Percentiles rank a stretch among this genome's conserved stretches.
phyloP scores from a whole-genome alignment of 192 early-diverging fungal genomes.

The Borealophlyctis nickersoniae region DNA sequence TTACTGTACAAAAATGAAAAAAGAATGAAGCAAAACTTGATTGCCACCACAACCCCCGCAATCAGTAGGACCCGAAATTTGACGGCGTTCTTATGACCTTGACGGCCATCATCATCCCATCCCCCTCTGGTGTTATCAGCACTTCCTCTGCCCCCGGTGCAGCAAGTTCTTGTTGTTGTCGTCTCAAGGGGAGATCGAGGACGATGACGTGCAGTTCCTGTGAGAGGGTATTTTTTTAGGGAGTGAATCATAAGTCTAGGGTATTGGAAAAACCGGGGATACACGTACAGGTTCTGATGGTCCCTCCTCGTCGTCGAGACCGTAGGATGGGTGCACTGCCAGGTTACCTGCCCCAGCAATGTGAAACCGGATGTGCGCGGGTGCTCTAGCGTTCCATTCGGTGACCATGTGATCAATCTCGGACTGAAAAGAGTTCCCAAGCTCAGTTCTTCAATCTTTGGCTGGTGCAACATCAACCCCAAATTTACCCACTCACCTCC shows the following conservation, averaged over 20 bases:
- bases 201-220: slow-evolving; percentile 1
- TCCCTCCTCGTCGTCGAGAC: not conserved
- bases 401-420: slow-evolving; percentile 10
- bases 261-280: too few species aligned
- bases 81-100: too few species aligned
- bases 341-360: slow-evolving; percentile 2
- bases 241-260: too few species aligned
- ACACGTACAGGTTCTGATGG: not conserved
- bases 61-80: too few species aligned
- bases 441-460: too few species aligned
- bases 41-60: too few species aligned
- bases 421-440: not conserved
- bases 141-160: not conserved
- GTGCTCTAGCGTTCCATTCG: slow-evolving; percentile 25
- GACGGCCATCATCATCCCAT: slow-evolving; percentile 27
- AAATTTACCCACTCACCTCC: slow-evolving; percentile 3
- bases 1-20: too few species aligned
- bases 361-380: slow-evolving; percentile 14
- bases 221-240: too few species aligned
- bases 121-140: slow-evolving; percentile 15
- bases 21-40: too few species aligned
- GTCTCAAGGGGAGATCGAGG: not conserved
- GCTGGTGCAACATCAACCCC: too few species aligned
- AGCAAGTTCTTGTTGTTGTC: not conserved
- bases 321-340: slow-evolving; percentile 2